Conservation (phyloP, 2,329 filamentous ascomycete species). For the Endoconidiophora polonica region DNA sequence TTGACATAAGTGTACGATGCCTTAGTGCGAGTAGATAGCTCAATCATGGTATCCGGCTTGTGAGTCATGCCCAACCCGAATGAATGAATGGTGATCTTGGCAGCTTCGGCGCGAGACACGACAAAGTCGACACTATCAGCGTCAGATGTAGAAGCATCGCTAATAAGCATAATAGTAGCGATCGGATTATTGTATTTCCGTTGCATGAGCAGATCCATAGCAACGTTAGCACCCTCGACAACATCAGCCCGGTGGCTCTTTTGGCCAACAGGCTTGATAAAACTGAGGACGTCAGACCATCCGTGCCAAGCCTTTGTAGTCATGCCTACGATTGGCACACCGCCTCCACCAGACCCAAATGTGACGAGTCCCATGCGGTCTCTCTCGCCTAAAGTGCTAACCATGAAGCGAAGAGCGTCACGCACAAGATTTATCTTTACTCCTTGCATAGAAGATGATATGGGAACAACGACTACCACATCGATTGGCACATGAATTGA, state of each 20-base stretch:
- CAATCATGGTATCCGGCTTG: slow-evolving; percentile 97
- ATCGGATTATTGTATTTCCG: slow-evolving; percentile 90
- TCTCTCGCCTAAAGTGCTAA: slow-evolving; percentile 72
- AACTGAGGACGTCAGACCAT: slow-evolving; percentile 72
- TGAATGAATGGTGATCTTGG: slow-evolving; percentile 92
- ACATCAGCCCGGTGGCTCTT: slow-evolving; percentile 95
- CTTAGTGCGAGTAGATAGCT: slow-evolving; percentile 86
- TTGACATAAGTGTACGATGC: slow-evolving; percentile 97
- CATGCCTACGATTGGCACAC: slow-evolving; percentile 94
- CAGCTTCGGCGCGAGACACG: slow-evolving; percentile 86
- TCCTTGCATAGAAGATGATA: slow-evolving; percentile 98
- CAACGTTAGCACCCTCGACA: slow-evolving; percentile 91
- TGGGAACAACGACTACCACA: slow-evolving; percentile 88
- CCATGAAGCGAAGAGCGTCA: slow-evolving; percentile 83
- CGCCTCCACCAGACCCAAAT: slow-evolving; percentile 85
- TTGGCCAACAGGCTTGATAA: slow-evolving; percentile 84
- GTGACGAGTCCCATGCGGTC: slow-evolving; percentile 96
- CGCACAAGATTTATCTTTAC: slow-evolving; percentile 90
- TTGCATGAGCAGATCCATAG: slow-evolving; percentile 97
- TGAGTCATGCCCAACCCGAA: slow-evolving; percentile 94
- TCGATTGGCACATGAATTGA: slow-evolving; percentile 81
- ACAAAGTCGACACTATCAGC: slow-evolving; percentile 95
- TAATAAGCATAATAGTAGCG: slow-evolving; percentile 89
- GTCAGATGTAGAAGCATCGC: slow-evolving; percentile 89
- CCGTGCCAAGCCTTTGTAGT: slow-evolving; percentile 87